Conservation (phyloP, 1,284 basidiomycete species). For the Rhodotorula sp. region DNA sequence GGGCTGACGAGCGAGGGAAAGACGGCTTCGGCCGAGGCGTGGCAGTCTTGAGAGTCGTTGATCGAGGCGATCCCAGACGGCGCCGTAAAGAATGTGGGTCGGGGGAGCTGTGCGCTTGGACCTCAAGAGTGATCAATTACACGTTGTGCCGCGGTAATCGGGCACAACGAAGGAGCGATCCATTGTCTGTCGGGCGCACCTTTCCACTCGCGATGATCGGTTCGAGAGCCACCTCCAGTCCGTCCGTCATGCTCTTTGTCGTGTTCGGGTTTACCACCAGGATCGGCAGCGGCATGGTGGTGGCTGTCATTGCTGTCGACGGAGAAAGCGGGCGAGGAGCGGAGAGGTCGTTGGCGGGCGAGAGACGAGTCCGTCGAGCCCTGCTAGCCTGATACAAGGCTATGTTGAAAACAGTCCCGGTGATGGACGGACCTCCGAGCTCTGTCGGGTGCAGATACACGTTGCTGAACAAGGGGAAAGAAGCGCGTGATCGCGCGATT, state of each 20-base stretch:
- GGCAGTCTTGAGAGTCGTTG: conserved; percentile 51
- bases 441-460: background rate
- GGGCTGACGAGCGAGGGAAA: conserved; percentile 14
- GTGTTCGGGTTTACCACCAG: conserved; percentile 59
- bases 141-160: background rate
- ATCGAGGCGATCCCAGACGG: conserved; percentile 53
- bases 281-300: conserved; percentile 40
- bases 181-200: background rate
- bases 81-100: conserved; percentile 51
- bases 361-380: no score
- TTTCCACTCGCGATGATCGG: conserved; percentile 2
- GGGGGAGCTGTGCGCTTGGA: conserved; percentile 2
- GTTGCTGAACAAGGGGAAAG: no score
- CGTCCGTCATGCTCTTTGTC: conserved; percentile 52
- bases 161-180: background rate
- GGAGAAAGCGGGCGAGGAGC: background rate
- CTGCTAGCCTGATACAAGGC: no score
- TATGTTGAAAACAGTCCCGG: no score
- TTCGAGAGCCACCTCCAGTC: conserved; percentile 5
- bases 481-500: no score
- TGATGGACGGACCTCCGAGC: no score
- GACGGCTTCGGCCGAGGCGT: conserved; percentile 50
- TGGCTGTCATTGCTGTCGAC: background rate
- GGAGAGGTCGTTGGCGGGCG: background rate
- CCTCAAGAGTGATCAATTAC: no score